These are phyloP conservation scores for Sistotremastrum niveocremeum DNA, from an alignment of 768 basidiomycete genomes.

Conservation along the genomic window DNA sequence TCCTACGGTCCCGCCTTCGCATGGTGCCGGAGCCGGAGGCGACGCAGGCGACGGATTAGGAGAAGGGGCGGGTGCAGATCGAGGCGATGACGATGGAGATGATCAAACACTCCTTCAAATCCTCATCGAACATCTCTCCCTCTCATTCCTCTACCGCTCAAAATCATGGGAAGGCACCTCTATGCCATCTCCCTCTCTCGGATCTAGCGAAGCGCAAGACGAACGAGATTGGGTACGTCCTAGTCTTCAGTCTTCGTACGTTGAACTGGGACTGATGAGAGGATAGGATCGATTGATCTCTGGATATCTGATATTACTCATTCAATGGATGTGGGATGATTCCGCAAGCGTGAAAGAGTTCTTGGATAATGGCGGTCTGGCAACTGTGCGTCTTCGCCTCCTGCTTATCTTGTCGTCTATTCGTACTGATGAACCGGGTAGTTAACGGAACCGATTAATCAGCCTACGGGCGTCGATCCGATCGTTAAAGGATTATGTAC, in stretches of 20 bases:
- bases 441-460: constrained; percentile 94
- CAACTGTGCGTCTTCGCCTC: constrained; percentile 50
- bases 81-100: constrained; percentile 22
- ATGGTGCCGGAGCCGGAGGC: constrained; percentile 22
- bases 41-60: constrained; percentile 26
- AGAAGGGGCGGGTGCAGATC: constrained; percentile 32
- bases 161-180: constrained; percentile 21
- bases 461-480: constrained; percentile 71
- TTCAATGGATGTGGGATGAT: constrained; percentile 97
- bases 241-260: constrained; percentile 14
- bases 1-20: constrained; percentile 7
- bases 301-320: constrained; percentile 69
- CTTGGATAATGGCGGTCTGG: constrained; percentile 78
- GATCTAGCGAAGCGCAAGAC: too few species aligned
- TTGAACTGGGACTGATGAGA: constrained; percentile 44
- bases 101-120: constrained; percentile 64
- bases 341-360: constrained; percentile 79
- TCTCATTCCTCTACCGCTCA: constrained; percentile 68
- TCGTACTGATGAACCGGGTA: constrained; percentile 16
- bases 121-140: constrained; percentile 81
- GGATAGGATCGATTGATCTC: constrained; percentile 89
- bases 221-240: too few species aligned
- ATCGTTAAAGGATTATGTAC: constrained; percentile 83
- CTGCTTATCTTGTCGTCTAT: background rate
- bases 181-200: too few species aligned